A percentile compares a stretch with the other conserved stretches of the same genome.
Evolutionary conservation across 495 filamentous ascomycete genomes (phyloP).

Genomic region (Tuber magnatum): DNA sequence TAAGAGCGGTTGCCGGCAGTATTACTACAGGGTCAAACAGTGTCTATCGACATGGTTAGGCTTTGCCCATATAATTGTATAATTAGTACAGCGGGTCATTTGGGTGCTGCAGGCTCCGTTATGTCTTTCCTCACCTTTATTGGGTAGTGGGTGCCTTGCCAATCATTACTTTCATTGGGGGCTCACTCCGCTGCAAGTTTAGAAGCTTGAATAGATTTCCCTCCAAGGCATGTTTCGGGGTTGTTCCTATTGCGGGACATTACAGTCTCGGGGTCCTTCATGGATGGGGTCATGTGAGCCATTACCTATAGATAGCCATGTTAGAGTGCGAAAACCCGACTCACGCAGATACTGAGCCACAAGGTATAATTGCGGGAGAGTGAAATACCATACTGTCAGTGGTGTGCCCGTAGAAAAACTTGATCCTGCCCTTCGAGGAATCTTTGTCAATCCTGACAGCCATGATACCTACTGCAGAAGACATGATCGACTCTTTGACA

Average conservation of each 20-base stretch:
- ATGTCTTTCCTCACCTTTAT: neutral
- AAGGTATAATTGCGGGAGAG: neutral
- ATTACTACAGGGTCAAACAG: slow-evolving; percentile 2
- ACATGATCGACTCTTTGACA: slow-evolving; percentile 37
- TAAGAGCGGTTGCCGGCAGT: neutral
- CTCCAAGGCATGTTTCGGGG: slow-evolving; percentile 39
- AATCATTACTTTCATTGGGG: neutral
- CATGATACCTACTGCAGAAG: slow-evolving; percentile 40
- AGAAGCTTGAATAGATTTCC: slow-evolving; percentile 10
- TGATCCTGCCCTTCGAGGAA: slow-evolving; percentile 25
- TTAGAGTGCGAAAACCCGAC: slow-evolving; percentile 7
- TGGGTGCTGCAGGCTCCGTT: neutral
- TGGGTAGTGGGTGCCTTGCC: neutral
- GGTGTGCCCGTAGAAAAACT: slow-evolving; percentile 40
- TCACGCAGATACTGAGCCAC: neutral
- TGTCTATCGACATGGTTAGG: slow-evolving; percentile 2
- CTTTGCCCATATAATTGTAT: neutral
- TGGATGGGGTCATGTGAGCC: slow-evolving; percentile 34
- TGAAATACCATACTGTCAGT: slow-evolving; percentile 42
- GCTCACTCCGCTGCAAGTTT: neutral
- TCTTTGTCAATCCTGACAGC: slow-evolving; percentile 39
- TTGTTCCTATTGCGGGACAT: slow-evolving; percentile 63
- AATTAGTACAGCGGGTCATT: neutral
- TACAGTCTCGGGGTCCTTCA: slow-evolving; percentile 58
- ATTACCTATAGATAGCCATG: slow-evolving; percentile 26